phyloP scores from a whole-genome alignment of 306 rosid genomes.

The Delonix regia region DNA sequence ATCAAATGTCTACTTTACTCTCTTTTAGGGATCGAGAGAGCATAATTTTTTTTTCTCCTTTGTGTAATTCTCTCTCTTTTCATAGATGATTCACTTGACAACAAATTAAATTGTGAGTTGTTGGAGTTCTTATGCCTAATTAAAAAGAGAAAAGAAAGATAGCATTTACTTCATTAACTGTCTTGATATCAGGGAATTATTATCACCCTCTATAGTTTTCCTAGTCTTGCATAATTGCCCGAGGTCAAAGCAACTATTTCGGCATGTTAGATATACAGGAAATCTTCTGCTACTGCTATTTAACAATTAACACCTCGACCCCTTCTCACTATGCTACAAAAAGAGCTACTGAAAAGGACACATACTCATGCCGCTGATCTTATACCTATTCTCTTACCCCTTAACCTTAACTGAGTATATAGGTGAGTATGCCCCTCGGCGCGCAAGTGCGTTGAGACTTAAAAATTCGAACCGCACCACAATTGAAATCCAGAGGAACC shows the following conservation, averaged over 20 bases:
- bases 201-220: background rate
- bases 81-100: no score
- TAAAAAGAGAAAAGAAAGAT: background rate
- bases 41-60: no score
- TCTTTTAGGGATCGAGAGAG: background rate
- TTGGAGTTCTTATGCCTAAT: slow-evolving; percentile 1
- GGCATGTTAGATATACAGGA: background rate
- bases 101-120: slow-evolving; percentile 15
- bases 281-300: background rate
- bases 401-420: background rate
- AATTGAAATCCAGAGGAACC: background rate
- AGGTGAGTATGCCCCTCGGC: background rate
- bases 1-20: no score
- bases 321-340: background rate
- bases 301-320: background rate
- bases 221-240: background rate
- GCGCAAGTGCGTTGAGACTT: background rate
- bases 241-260: slow-evolving; percentile 7
- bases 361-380: background rate
- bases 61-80: no score
- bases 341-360: background rate
- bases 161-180: background rate
- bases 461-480: background rate
- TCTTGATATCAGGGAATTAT: slow-evolving; percentile 19
- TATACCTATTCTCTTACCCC: background rate